Evolutionary conservation across 371 early-diverging fungal genomes (phyloP).

Genomic region (Chytridiales sp.): DNA sequence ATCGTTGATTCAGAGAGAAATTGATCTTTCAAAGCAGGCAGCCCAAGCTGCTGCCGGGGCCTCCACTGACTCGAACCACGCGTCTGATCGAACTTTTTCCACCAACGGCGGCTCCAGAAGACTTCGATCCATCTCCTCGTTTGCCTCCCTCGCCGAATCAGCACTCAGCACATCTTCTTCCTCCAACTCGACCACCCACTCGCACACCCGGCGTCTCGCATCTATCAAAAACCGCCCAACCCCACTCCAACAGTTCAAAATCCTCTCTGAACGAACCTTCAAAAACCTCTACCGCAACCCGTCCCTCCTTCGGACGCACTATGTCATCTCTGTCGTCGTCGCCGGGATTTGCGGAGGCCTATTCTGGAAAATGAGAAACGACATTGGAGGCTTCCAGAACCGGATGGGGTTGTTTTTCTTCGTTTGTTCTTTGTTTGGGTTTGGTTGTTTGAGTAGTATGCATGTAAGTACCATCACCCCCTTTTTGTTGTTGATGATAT

Average conservation of each 20-base stretch:
- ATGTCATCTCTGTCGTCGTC: slow-evolving; percentile 54
- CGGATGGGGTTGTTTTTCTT: slow-evolving; percentile 85
- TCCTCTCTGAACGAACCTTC: slow-evolving; percentile 79
- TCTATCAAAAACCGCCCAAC: slow-evolving; percentile 51
- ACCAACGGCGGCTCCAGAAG: slow-evolving; percentile 7
- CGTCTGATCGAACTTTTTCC: no score
- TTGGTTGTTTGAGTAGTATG: slow-evolving; percentile 73
- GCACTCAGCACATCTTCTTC: slow-evolving; percentile 8
- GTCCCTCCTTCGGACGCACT: slow-evolving; percentile 80
- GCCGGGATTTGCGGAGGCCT: slow-evolving; percentile 15
- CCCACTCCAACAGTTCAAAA: slow-evolving; percentile 72
- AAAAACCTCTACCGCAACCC: slow-evolving; percentile 87
- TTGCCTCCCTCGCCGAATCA: slow-evolving; percentile 6
- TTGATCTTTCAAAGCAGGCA: slow-evolving; percentile 4
- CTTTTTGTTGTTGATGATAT: background rate
- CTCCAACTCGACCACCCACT: slow-evolving; percentile 2
- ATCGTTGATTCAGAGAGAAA: slow-evolving; percentile 2
- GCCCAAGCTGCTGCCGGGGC: slow-evolving; percentile 11
- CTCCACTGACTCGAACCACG: slow-evolving; percentile 2
- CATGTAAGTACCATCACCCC: no score
- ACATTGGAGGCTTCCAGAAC: slow-evolving; percentile 74
- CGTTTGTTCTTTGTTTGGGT: slow-evolving; percentile 77
- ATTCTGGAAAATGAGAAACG: slow-evolving; percentile 17
- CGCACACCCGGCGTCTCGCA: slow-evolving; percentile 1
- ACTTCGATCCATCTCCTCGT: slow-evolving; percentile 3